Percentiles rank a stretch among this genome's conserved stretches.
Evolutionary conservation across 352 stramenopile species (phyloP).

Genomic region (Phytophthora ohioensis): DNA sequence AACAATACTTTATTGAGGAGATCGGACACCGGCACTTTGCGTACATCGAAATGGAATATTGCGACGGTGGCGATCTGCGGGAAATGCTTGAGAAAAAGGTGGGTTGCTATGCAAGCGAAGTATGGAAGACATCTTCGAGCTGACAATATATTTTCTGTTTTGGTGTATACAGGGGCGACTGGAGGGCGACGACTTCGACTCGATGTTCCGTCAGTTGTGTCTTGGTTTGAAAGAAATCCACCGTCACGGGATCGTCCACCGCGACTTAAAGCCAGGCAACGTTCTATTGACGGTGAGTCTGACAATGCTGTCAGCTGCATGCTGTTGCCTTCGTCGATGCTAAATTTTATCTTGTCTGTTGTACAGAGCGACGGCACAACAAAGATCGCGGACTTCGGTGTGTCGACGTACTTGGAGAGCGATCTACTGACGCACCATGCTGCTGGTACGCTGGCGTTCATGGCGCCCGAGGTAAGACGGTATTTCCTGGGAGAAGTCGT

Average conservation of each 20-base stretch:
- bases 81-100: conserved; percentile 50
- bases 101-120: background rate
- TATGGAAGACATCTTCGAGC: background rate
- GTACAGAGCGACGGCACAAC: conserved; percentile 62
- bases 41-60: conserved; percentile 90
- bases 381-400: conserved; percentile 88
- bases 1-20: conserved; percentile 81
- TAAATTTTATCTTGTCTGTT: background rate
- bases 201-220: conserved; percentile 76
- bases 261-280: conserved; percentile 84
- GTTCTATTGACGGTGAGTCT: conserved; percentile 70
- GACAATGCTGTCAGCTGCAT: background rate
- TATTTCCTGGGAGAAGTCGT: conserved; percentile 80
- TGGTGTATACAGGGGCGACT: conserved; percentile 49
- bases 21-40: conserved; percentile 80
- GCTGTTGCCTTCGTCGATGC: background rate
- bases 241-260: conserved; percentile 68
- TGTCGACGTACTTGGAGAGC: conserved; percentile 82
- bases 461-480: conserved; percentile 79
- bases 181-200: conserved; percentile 55
- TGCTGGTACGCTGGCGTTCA: conserved; percentile 81
- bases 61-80: conserved; percentile 64
- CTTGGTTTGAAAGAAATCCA: conserved; percentile 77
- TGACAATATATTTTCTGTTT: conserved; percentile 5
- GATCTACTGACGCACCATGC: conserved; percentile 77